These are phyloP conservation scores for Chloromonas sp. DNA, from an alignment of 163 green algal species.

Conservation along the genomic window DNA sequence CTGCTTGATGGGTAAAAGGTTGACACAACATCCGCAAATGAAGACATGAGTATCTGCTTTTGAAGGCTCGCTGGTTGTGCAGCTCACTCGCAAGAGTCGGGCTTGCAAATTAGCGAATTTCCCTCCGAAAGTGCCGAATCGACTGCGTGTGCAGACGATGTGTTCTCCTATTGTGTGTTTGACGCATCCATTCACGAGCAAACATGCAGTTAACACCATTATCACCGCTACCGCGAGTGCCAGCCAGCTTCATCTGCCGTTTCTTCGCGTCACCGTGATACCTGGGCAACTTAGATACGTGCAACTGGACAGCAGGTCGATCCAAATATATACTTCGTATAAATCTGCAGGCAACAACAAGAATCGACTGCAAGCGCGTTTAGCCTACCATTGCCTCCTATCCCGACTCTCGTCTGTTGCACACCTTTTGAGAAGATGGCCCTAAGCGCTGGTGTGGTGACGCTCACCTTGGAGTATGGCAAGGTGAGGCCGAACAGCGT, in stretches of 20 bases:
- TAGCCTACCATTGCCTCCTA: not conserved
- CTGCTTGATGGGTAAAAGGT: not conserved
- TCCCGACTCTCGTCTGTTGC: not conserved
- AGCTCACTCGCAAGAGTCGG: not conserved
- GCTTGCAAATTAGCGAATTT: not conserved
- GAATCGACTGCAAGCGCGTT: not conserved
- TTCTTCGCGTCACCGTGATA: not conserved
- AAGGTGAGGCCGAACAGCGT: slow-evolving; percentile 7
- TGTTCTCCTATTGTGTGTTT: not conserved
- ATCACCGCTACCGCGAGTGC: no score
- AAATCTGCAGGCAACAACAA: not conserved
- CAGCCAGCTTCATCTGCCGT: no score
- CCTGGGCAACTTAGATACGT: not conserved
- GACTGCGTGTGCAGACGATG: not conserved
- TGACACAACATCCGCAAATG: not conserved
- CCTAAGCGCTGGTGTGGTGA: slow-evolving; percentile 18
- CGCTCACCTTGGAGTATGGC: slow-evolving; percentile 27
- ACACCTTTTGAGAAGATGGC: slow-evolving; percentile 15
- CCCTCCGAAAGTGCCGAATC: not conserved
- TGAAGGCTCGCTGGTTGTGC: not conserved
- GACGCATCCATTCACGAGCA: no score
- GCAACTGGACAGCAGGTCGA: not conserved
- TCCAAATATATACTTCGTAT: not conserved
- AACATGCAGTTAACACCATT: no score
- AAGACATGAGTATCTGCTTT: not conserved